Conservation (phyloP, 139 green algal species). For the Dunaliella sp. region DNA sequence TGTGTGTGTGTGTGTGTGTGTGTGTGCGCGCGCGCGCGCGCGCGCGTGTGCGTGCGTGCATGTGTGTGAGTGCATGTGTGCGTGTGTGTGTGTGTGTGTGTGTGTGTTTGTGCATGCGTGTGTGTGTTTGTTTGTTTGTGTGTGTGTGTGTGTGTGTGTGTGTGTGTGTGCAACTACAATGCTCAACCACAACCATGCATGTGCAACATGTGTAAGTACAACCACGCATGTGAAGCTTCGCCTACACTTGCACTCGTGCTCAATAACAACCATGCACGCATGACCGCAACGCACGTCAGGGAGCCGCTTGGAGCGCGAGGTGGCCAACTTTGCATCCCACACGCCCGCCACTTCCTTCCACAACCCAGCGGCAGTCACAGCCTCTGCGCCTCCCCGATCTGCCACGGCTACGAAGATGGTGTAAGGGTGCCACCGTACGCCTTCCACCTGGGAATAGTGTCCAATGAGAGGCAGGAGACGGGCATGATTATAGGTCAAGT, state of each 20-base stretch:
- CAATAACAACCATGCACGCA: not conserved
- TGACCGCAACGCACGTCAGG: not conserved
- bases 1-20: not conserved
- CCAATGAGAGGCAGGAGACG: not conserved
- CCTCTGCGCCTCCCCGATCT: not conserved
- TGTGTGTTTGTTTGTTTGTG: not conserved
- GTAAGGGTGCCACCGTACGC: not conserved
- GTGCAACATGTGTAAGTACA: not conserved
- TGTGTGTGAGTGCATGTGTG: not conserved
- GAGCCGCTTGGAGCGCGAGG: not conserved
- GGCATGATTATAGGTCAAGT: no score
- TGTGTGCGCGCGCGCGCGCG: not conserved
- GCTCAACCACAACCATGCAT: not conserved
- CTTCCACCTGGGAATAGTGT: not conserved
- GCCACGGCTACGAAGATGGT: not conserved
- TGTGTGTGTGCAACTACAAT: not conserved
- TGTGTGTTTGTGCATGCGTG: not conserved
- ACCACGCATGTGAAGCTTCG: no score
- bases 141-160: not conserved
- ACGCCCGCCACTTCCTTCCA: not conserved
- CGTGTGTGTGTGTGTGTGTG: not conserved
- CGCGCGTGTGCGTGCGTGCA: not conserved
- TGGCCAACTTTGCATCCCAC: not conserved
- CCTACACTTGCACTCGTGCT: no score
- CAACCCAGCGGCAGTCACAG: slow-evolving; percentile 3